A percentile compares a stretch with the other conserved stretches of the same genome.
These are phyloP conservation scores for Syzygium aqueum DNA, from an alignment of 345 rosid genomes.

Conservation along the genomic window DNA sequence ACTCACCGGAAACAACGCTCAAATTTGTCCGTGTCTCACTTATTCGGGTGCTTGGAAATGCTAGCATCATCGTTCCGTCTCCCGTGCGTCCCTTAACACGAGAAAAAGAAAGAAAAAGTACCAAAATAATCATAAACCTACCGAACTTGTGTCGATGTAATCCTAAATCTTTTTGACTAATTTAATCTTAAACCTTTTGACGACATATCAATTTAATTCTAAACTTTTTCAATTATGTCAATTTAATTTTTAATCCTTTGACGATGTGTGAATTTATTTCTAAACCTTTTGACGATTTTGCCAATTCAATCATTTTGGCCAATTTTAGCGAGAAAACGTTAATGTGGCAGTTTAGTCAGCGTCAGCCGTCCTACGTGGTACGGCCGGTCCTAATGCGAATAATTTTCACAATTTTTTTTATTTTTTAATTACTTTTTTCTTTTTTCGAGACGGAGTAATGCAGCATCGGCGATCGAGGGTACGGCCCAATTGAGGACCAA, in stretches of 20 bases:
- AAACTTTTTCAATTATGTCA: background rate
- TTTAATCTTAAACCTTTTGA: background rate
- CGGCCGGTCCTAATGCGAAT: accelerated
- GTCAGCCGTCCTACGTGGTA: accelerated
- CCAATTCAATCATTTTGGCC: background rate
- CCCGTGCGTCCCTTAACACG: background rate
- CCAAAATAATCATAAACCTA: too few species aligned
- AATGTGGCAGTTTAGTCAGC: too few species aligned
- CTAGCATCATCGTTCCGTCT: background rate
- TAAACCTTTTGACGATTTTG: accelerated
- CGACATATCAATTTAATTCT: accelerated
- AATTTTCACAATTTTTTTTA: too few species aligned
- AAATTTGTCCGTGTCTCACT: background rate
- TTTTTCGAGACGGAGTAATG: too few species aligned
- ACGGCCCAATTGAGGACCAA: too few species aligned
- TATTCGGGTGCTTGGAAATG: background rate
- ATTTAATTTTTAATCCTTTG: background rate
- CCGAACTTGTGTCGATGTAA: too few species aligned
- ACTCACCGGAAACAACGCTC: constrained; percentile 5
- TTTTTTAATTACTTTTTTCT: too few species aligned
- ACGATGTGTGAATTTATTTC: accelerated
- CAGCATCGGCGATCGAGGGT: too few species aligned
- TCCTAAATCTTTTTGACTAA: background rate
- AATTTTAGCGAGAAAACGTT: accelerated
- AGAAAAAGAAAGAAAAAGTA: background rate